A percentile compares a stretch with the other conserved stretches of the same genome.
Conservation (phyloP, 371 early-diverging fungal genomes). For the Lichtheimia corymbifera region DNA sequence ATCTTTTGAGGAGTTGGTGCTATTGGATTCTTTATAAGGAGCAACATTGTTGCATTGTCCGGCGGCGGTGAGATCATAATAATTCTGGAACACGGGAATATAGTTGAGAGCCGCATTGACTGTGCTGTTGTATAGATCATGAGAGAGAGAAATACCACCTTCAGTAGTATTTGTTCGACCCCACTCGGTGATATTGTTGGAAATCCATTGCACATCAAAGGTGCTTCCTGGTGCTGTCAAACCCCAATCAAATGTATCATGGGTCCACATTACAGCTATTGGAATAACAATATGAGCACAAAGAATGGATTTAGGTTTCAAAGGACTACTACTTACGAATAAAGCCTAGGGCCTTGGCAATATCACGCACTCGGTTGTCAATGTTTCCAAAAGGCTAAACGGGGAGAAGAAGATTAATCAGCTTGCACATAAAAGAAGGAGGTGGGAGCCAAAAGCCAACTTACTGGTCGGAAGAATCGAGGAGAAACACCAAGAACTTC, state of each 20-base stretch:
- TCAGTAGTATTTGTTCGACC: conserved; percentile 30
- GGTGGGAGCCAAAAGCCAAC: conserved; percentile 6
- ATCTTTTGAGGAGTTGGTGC: neutral
- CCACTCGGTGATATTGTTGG: conserved; percentile 43
- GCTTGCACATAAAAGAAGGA: too few relatives aligned
- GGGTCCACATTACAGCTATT: conserved; percentile 44
- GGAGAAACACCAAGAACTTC: conserved; percentile 62
- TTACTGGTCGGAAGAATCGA: conserved; percentile 56
- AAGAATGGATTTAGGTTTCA: neutral
- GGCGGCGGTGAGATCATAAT: conserved; percentile 35
- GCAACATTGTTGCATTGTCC: conserved; percentile 33
- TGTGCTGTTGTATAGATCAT: conserved; percentile 41
- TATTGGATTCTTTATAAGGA: conserved; percentile 33
- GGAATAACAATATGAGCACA: neutral
- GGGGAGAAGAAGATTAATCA: neutral
- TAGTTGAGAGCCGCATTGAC: conserved; percentile 40
- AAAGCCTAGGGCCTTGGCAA: conserved; percentile 44
- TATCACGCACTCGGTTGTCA: conserved; percentile 51
- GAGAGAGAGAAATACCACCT: conserved; percentile 47
- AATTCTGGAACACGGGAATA: conserved; percentile 34
- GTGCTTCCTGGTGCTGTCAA: conserved; percentile 13
- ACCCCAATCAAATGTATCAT: conserved; percentile 51
- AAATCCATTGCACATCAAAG: conserved; percentile 27
- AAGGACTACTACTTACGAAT: conserved; percentile 18
- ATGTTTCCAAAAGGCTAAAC: conserved; percentile 48